Conservation (phyloP, 2,329 filamentous ascomycete genomes). For the Fulvia fulva region DNA sequence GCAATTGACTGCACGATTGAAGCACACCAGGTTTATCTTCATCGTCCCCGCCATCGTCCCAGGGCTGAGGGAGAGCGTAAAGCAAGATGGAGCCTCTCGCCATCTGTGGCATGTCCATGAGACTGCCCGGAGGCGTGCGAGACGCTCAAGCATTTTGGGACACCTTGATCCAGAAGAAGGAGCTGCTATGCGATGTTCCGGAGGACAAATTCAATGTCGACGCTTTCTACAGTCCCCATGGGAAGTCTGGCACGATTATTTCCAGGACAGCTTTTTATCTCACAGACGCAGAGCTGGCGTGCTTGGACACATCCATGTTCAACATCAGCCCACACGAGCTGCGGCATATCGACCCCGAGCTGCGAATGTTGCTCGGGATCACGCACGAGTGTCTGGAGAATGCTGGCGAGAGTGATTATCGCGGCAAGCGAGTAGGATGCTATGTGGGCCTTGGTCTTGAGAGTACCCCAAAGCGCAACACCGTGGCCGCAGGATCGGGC, state of each 20-base stretch:
- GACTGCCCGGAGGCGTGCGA: background rate
- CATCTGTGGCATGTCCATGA: slow-evolving; percentile 1
- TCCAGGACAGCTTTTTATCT: slow-evolving; percentile 1
- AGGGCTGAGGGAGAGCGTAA: no score
- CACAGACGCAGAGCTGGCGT: background rate
- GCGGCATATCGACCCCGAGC: background rate
- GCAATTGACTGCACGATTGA: no score
- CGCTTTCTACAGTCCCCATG: background rate
- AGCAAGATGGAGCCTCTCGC: no score
- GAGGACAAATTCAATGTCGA: slow-evolving; percentile 5
- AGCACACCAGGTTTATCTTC: no score
- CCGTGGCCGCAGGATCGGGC: slow-evolving; percentile 8
- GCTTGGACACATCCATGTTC: slow-evolving; percentile 4
- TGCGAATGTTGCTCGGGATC: slow-evolving; percentile 2
- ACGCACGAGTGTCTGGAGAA: background rate
- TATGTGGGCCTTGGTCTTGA: no score
- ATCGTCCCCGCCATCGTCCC: no score
- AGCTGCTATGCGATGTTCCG: background rate
- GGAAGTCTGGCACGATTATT: background rate
- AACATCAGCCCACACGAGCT: background rate
- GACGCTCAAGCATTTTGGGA: slow-evolving; percentile 1
- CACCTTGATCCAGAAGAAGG: slow-evolving; percentile 4
- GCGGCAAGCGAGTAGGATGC: slow-evolving; percentile 6
- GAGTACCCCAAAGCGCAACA: slow-evolving; percentile 31
- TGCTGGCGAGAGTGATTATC: slow-evolving; percentile 40